Evolutionary conservation across 202 grass and related monocot genomes (phyloP).

Genomic region (Hordeum pubiflorum): DNA sequence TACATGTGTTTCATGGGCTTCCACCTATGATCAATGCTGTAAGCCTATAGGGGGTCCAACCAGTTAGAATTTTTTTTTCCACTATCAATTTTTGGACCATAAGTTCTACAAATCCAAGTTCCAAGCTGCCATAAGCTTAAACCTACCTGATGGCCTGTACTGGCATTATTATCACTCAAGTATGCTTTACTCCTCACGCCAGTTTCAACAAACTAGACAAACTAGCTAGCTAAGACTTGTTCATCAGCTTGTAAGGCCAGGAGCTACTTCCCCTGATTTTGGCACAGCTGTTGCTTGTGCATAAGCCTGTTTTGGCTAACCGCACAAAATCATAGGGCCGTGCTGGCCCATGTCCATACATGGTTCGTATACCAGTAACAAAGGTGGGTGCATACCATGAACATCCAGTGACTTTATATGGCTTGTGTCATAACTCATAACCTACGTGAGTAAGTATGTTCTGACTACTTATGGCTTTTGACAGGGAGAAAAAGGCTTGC

Average conservation of each 20-base stretch:
- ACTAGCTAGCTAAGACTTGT: neutral
- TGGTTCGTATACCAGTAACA: neutral
- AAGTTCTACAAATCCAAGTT: neutral
- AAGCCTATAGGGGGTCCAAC: neutral
- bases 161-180: neutral
- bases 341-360: no score
- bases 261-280: neutral
- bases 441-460: neutral
- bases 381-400: neutral
- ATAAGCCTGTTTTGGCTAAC: neutral
- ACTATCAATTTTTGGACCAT: neutral
- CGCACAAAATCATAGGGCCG: no score
- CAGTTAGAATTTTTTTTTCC: neutral
- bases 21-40: neutral
- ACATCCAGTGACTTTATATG: neutral
- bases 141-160: neutral
- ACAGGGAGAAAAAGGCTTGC: neutral
- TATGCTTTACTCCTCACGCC: neutral
- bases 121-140: neutral
- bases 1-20: constrained; percentile 2
- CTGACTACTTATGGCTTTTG: neutral
- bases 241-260: neutral
- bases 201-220: neutral
- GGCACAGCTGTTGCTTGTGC: neutral
- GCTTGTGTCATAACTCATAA: neutral